Percentiles rank a stretch among this genome's conserved stretches.
Evolutionary conservation across 1,284 basidiomycete species (phyloP).

Genomic region (Austropuccinia psidii): DNA sequence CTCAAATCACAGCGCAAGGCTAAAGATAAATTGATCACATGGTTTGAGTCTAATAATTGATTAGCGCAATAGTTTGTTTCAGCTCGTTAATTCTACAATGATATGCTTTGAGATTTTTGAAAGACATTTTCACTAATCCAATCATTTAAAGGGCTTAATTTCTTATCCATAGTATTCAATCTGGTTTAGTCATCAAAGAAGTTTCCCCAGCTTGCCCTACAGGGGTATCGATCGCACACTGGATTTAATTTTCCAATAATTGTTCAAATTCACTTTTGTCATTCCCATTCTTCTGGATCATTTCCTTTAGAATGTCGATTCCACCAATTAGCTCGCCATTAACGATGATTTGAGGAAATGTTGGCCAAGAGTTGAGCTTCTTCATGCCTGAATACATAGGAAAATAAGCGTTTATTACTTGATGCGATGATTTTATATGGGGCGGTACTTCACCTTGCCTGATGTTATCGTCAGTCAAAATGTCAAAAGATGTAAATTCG

Average conservation of each 20-base stretch:
- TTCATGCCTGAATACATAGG: constrained; percentile 51
- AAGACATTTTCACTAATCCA: too few species aligned
- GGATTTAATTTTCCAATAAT: constrained; percentile 50
- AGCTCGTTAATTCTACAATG: too few species aligned
- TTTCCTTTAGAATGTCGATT: constrained; percentile 51
- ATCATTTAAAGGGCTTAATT: too few species aligned
- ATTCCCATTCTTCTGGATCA: constrained; percentile 44
- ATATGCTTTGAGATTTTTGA: too few species aligned
- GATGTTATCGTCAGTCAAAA: constrained; percentile 63
- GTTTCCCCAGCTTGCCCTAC: too few species aligned
- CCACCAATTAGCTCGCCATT: constrained; percentile 67
- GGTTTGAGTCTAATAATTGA: too few species aligned
- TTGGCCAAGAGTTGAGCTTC: constrained; percentile 60
- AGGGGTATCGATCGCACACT: background rate
- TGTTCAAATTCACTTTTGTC: constrained; percentile 59
- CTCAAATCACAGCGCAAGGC: too few species aligned
- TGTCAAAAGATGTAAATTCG: constrained; percentile 65
- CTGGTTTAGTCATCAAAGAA: too few species aligned
- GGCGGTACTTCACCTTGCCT: constrained; percentile 52
- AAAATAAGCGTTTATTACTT: background rate
- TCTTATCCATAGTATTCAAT: too few species aligned
- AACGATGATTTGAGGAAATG: constrained; percentile 61
- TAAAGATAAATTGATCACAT: too few species aligned
- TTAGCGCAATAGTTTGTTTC: too few species aligned
- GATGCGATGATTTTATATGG: background rate